Conservation (phyloP, 2,329 filamentous ascomycete genomes). For the Sordariomycetes sp. region DNA sequence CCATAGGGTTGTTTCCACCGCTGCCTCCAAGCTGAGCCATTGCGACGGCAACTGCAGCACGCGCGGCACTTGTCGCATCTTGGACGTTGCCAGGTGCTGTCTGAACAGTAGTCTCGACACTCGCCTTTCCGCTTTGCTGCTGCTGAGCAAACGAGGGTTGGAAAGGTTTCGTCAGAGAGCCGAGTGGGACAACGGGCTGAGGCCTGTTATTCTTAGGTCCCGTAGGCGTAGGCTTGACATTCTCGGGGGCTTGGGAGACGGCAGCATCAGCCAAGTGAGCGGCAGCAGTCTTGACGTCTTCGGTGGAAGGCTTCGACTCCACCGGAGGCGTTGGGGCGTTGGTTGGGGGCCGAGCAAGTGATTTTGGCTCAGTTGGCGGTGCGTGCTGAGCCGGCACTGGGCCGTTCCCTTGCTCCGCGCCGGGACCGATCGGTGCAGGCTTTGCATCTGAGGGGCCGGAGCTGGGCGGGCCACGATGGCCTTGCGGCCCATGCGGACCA, state of each 20-base stretch:
- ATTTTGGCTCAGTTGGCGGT: constrained; percentile 45
- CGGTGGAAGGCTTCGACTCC: constrained; percentile 56
- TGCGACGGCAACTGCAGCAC: constrained; percentile 69
- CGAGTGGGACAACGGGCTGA: constrained; percentile 57
- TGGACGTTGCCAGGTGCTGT: constrained; percentile 33
- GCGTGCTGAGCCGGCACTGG: constrained; percentile 34
- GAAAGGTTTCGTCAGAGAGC: constrained; percentile 29
- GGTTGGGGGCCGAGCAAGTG: constrained; percentile 32
- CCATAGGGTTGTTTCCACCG: constrained; percentile 43
- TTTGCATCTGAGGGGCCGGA: constrained; percentile 27
- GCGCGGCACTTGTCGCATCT: constrained; percentile 65
- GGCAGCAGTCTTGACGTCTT: constrained; percentile 32
- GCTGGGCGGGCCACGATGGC: constrained; percentile 42
- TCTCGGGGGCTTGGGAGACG: constrained; percentile 24
- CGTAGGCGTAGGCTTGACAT: constrained; percentile 30
- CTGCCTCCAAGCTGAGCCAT: constrained; percentile 58
- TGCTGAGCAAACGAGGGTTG: constrained; percentile 19
- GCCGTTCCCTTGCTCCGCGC: constrained; percentile 37
- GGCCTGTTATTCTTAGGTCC: constrained; percentile 45
- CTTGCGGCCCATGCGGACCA: constrained; percentile 51
- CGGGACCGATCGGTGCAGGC: constrained; percentile 42
- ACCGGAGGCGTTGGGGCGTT: constrained; percentile 54
- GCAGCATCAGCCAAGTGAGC: constrained; percentile 20
- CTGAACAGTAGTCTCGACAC: constrained; percentile 27
- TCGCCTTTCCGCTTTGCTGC: constrained; percentile 17